Evolutionary conservation across 1,284 basidiomycete genomes (phyloP), one percentile per base, ranked within the genome.

Genomic region (Moesziomyces antarcticus): DNA sequence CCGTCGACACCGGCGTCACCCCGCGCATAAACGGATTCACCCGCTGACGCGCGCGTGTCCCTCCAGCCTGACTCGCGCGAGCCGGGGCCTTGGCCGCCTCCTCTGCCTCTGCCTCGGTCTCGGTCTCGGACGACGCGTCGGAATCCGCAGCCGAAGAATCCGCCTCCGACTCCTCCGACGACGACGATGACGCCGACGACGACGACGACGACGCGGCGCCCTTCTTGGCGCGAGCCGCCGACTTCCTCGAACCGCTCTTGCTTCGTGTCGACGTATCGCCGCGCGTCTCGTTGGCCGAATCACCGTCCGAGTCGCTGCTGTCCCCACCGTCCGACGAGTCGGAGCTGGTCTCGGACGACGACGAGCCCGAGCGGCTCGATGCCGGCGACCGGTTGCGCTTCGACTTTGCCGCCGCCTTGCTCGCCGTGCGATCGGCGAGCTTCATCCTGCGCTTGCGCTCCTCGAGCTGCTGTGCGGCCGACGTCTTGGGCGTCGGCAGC

Each of bases 301-400:
- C 67, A 18, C 50, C 56, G 7, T 61, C 56, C 2, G 64, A 60
- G 21, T 56, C 60, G 51, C 58, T 60, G 40, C 50, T 69, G 14
- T 61, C 24, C 0, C 51, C 68, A 24, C 56, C 56, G 18, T 66
- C 51, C 37, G 67, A 70, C 8, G 72, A 64, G 40, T 74, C 72
- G 0, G 72, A 74, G 46, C 67, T 73, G 1, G 71, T 73, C 22
- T 69, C 50, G 25, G 71, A 73, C 18, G 58, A 25, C 64, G 9
- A 61, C 30, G 69, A 58, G 25, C 66, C 51, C 18, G 57, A 50
- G 7, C 47, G 27, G 27, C 22, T 42, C 27, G 55, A 49, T 5
- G 47, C n/a, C 8, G 44, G 25, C 8, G 50, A 40, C 3, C 37
- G 25, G 42, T 49, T 44, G 21, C 21, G 41, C 48, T 41, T 18